Percentiles rank a stretch among this genome's conserved stretches.
Conservation (phyloP, 164 flowering plant genomes). For the Tetracentron sinense region DNA sequence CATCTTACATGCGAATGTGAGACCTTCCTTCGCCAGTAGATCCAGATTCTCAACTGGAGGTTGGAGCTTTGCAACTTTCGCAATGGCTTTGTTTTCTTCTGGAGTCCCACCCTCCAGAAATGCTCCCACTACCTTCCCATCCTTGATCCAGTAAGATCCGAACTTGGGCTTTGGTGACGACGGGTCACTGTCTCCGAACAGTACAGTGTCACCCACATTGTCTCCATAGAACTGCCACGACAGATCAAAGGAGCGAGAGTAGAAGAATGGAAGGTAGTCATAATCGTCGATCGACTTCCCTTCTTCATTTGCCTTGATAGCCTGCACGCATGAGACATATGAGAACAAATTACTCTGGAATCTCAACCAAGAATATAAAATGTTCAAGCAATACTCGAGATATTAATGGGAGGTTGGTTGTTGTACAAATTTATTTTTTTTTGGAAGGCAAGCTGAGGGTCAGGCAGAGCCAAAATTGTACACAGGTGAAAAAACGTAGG, state of each 20-base stretch:
- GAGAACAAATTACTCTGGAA: not conserved
- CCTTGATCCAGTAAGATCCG: slow-evolving; percentile 93
- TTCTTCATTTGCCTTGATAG: slow-evolving; percentile 74
- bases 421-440: no score
- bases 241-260: slow-evolving; percentile 82
- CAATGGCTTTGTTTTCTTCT: slow-evolving; percentile 92
- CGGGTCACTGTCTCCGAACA: slow-evolving; percentile 82
- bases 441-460: no score
- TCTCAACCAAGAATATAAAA: not conserved
- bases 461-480: no score
- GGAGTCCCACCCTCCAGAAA: slow-evolving; percentile 93
- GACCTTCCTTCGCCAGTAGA: slow-evolving; percentile 58
- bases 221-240: slow-evolving; percentile 99
- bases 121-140: slow-evolving; percentile 82
- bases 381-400: no score
- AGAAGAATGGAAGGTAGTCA: slow-evolving; percentile 96
- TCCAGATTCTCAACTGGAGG: slow-evolving; percentile 62
- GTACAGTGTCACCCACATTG: slow-evolving; percentile 83
- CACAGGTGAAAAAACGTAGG: no score
- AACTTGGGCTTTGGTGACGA: slow-evolving; percentile 62
- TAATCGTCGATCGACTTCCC: slow-evolving; percentile 74
- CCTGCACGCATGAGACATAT: slow-evolving; percentile 36
- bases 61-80: slow-evolving; percentile 79
- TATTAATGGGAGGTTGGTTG: no score
- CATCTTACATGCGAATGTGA: slow-evolving; percentile 69